Evolutionary conservation across 2,329 filamentous ascomycete species (phyloP).

Genomic region (Fusarium poae): DNA sequence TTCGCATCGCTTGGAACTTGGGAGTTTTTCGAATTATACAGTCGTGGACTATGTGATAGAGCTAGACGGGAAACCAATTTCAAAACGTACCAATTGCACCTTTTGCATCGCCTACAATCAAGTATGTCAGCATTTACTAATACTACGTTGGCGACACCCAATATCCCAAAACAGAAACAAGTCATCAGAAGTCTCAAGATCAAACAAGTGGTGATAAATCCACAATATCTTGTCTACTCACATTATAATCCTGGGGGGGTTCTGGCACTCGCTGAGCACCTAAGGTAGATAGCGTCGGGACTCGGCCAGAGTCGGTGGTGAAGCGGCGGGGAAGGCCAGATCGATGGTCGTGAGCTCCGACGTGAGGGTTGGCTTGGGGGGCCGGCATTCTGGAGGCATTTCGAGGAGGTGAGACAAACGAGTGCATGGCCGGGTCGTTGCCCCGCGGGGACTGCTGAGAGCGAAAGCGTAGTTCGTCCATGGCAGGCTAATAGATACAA

Average conservation of each 20-base stretch:
- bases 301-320: constrained; percentile 88
- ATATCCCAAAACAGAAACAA: constrained; percentile 27
- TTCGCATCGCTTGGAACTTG: constrained; percentile 13
- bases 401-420: constrained; percentile 79
- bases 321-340: constrained; percentile 89
- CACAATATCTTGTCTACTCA: constrained; percentile 48
- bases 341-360: constrained; percentile 74
- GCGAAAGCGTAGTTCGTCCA: constrained; percentile 85
- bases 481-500: constrained; percentile 60
- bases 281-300: constrained; percentile 76
- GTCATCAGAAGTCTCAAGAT: constrained; percentile 2
- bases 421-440: constrained; percentile 78
- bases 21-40: neutral
- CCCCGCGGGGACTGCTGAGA: constrained; percentile 80
- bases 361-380: constrained; percentile 58
- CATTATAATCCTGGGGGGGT: constrained; percentile 62
- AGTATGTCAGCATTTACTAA: constrained; percentile 43
- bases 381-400: constrained; percentile 74
- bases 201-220: constrained; percentile 5
- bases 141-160: neutral
- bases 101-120: constrained; percentile 71
- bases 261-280: constrained; percentile 60
- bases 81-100: constrained; percentile 78
- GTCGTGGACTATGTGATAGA: constrained; percentile 4
- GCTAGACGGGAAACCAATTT: constrained; percentile 7